Percentiles rank a stretch among this genome's conserved stretches.
Conservation (phyloP, 2,329 filamentous ascomycete genomes). For the Aspergillus japonicus region DNA sequence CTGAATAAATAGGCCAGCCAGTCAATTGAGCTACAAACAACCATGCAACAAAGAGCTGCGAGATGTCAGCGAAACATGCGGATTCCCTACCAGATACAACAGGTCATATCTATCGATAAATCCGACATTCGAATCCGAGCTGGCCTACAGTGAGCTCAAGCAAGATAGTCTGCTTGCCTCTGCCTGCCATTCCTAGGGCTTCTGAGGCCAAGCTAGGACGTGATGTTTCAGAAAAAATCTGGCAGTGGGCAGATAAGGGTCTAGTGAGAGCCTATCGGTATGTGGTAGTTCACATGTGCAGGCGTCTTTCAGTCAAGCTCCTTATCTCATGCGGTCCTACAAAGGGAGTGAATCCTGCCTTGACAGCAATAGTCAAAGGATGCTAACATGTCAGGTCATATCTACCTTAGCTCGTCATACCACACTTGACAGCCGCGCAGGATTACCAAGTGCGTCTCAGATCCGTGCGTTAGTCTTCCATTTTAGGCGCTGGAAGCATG, state of each 20-base stretch:
- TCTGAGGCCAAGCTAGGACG: neutral
- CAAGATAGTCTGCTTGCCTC: neutral
- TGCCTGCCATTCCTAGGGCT: neutral
- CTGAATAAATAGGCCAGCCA: too few species aligned
- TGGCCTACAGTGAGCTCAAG: neutral
- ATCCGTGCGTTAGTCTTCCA: neutral
- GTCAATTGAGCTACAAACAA: too few species aligned
- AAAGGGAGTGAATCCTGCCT: neutral
- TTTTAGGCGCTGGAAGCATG: neutral
- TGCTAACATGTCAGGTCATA: slow-evolving; percentile 7
- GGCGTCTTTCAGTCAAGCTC: neutral
- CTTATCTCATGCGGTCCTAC: neutral
- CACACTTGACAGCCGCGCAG: slow-evolving; percentile 1
- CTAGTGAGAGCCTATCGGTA: too few species aligned
- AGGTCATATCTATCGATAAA: too few species aligned
- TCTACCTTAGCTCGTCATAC: slow-evolving; percentile 11
- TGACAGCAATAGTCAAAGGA: neutral
- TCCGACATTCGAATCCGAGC: too few species aligned
- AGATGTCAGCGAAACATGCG: too few species aligned
- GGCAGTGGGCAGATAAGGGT: too few species aligned
- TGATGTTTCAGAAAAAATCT: too few species aligned
- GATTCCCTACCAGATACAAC: too few species aligned
- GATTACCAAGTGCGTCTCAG: neutral
- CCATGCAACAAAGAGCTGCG: too few species aligned
- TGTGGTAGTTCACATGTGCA: neutral